These are phyloP conservation scores for Hyphopichia pseudoburtonii DNA, from an alignment of 1,139 yeast species.

Conservation along the genomic window DNA sequence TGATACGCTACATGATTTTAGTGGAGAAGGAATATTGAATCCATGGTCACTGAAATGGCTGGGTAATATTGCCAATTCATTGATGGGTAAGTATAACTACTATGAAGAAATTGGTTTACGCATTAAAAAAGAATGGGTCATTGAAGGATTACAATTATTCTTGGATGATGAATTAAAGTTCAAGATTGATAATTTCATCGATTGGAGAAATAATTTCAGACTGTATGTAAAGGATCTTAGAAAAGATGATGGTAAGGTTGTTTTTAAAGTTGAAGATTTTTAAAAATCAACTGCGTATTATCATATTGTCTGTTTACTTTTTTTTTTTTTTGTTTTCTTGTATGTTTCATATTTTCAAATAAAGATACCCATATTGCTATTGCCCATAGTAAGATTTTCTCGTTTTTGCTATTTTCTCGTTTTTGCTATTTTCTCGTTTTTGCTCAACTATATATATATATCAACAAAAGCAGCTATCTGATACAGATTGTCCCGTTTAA, in stretches of 20 bases:
- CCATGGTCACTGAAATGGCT: constrained; percentile 42
- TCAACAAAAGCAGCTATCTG: too few relatives aligned
- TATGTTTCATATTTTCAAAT: too few relatives aligned
- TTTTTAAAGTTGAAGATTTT: constrained; percentile 41
- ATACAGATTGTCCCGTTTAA: too few relatives aligned
- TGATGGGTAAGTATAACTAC: constrained; percentile 35
- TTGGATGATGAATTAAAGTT: constrained; percentile 30
- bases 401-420: too few relatives aligned
- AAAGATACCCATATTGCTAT: too few relatives aligned
- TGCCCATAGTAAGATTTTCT: too few relatives aligned
- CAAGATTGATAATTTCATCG: constrained; percentile 29
- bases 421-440: too few relatives aligned
- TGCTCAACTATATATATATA: too few relatives aligned
- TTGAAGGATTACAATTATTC: constrained; percentile 32
- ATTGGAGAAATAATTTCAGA: constrained; percentile 41
- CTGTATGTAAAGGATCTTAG: constrained; percentile 24
- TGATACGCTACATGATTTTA: constrained; percentile 26
- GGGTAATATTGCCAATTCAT: constrained; percentile 26
- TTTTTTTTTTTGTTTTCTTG: too few relatives aligned
- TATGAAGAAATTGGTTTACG: constrained; percentile 32
- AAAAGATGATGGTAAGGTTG: constrained; percentile 34
- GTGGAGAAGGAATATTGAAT: constrained; percentile 19
- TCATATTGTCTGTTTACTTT: too few relatives aligned
- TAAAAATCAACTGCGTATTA: constrained; percentile 16
- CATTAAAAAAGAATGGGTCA: constrained; percentile 30